Percentiles rank a stretch among this genome's conserved stretches.
Evolutionary conservation across 2,329 filamentous ascomycete genomes (phyloP).

Genomic region (Trichophyton verrucosum): DNA sequence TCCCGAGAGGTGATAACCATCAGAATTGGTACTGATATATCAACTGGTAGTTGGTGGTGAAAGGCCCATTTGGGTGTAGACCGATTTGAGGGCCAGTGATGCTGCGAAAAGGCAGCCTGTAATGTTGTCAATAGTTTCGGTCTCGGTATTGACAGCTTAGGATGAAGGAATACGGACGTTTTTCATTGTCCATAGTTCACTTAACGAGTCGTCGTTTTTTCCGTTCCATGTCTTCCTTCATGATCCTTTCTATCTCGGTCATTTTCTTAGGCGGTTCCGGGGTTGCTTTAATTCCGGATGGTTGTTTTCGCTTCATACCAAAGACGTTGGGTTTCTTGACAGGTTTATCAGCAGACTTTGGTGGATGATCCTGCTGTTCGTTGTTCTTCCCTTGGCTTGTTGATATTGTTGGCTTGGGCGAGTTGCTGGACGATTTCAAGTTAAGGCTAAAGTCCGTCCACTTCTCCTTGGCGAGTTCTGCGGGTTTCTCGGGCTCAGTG

Average conservation of each 20-base stretch:
- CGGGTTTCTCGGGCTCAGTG: conserved; percentile 16
- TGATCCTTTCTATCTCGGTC: conserved; percentile 12
- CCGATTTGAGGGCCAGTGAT: no score
- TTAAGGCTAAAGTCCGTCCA: conserved; percentile 3
- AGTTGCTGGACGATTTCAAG: neutral
- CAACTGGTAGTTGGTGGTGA: no score
- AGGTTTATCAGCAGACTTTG: neutral
- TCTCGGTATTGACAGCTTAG: no score
- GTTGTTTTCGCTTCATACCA: neutral
- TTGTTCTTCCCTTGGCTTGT: neutral
- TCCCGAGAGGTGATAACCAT: no score
- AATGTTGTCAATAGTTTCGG: no score
- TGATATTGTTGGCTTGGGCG: neutral
- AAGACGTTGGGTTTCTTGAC: neutral
- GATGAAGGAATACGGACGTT: neutral
- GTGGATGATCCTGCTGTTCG: neutral
- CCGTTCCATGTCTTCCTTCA: conserved; percentile 15
- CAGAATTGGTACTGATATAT: no score
- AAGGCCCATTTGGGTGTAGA: no score
- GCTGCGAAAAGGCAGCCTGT: no score
- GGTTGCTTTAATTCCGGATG: neutral
- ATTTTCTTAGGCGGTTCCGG: conserved; percentile 6
- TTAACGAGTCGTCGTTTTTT: conserved; percentile 8
- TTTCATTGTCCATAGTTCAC: neutral
- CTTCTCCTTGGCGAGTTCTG: conserved; percentile 1